Conservation (phyloP, 2,329 filamentous ascomycete genomes). For the Cladosporium sp. region DNA sequence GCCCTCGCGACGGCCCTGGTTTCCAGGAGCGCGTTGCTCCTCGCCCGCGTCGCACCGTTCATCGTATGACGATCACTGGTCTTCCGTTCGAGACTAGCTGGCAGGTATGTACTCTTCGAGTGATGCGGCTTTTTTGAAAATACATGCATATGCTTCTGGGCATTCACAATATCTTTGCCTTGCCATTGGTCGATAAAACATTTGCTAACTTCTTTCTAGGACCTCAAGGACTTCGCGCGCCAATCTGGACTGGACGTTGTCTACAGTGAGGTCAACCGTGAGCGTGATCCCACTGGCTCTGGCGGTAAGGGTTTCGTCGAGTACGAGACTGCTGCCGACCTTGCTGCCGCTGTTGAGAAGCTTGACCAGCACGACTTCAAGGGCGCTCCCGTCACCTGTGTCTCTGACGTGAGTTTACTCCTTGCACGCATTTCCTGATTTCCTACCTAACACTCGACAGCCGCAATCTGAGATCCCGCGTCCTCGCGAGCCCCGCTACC, state of each 20-base stretch:
- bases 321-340: conserved; percentile 87
- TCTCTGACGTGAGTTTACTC: conserved; percentile 66
- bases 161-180: no score
- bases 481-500: conserved; percentile 57
- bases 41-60: conserved; percentile 87
- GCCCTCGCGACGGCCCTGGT: conserved; percentile 55
- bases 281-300: conserved; percentile 63
- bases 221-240: conserved; percentile 98
- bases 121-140: no score
- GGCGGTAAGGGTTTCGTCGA: conserved; percentile 82
- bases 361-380: conserved; percentile 93
- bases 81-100: conserved; percentile 98
- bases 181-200: conserved; percentile 30
- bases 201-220: conserved; percentile 62
- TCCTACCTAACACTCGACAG: conserved; percentile 14
- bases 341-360: conserved; percentile 90
- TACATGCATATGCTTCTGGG: no score
- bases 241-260: conserved; percentile 96
- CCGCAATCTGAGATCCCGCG: conserved; percentile 64
- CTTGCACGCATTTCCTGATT: background rate
- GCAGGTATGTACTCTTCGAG: conserved; percentile 90
- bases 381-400: conserved; percentile 77
- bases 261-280: conserved; percentile 92
- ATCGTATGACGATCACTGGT: conserved; percentile 96
- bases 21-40: conserved; percentile 61